phyloP scores from a whole-genome alignment of 345 rosid species.

The Hibiscus tridactylites region DNA sequence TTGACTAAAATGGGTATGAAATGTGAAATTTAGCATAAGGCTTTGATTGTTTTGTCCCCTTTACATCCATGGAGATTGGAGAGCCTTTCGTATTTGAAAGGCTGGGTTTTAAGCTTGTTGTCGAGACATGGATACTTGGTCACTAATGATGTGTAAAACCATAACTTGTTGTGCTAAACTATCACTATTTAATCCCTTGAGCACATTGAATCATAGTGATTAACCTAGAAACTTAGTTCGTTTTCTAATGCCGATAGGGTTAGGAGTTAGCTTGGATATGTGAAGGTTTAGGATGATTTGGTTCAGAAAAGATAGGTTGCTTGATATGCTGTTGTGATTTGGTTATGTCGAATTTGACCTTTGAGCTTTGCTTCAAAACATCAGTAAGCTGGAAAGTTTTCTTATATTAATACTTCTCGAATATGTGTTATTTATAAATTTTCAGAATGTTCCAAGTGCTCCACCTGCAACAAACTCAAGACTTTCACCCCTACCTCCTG shows the following conservation, averaged over 20 bases:
- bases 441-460: constrained; percentile 47
- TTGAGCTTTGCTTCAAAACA: background rate
- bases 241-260: background rate
- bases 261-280: background rate
- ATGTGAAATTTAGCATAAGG: too few species aligned
- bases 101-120: too few species aligned
- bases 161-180: background rate
- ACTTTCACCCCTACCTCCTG: constrained; percentile 96
- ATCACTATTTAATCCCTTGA: background rate
- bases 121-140: too few species aligned
- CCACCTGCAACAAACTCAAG: constrained; percentile 73
- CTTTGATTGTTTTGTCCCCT: too few species aligned
- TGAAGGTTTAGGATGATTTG: background rate
- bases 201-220: background rate
- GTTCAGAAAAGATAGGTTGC: background rate
- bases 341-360: background rate
- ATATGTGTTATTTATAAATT: background rate
- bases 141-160: too few species aligned
- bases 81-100: too few species aligned
- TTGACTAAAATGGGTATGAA: too few species aligned
- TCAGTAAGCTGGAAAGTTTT: background rate
- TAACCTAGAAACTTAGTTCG: background rate
- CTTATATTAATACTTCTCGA: background rate
- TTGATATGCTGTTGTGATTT: background rate
- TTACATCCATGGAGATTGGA: too few species aligned